Percentiles rank a stretch among this genome's conserved stretches.
phyloP scores from a whole-genome alignment of 1,284 basidiomycete genomes.

The Cryptococcus neoformans region DNA sequence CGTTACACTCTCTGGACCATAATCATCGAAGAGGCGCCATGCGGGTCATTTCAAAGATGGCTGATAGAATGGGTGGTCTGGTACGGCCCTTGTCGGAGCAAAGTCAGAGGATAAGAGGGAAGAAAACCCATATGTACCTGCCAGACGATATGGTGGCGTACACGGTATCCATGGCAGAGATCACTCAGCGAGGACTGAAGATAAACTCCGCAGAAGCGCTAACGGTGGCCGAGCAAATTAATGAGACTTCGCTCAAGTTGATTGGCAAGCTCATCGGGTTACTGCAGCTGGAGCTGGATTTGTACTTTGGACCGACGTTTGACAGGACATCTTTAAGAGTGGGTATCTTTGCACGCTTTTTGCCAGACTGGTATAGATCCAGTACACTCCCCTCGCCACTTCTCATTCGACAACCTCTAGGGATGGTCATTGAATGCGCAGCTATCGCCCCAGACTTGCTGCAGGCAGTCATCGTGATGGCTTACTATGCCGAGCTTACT shows the following conservation, averaged over 20 bases:
- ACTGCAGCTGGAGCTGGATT: slow-evolving; percentile 52
- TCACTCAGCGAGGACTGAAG: slow-evolving; percentile 68
- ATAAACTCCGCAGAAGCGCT: slow-evolving; percentile 25
- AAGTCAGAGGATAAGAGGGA: slow-evolving; percentile 41
- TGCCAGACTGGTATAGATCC: slow-evolving; percentile 84
- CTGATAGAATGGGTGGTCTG: slow-evolving; percentile 39
- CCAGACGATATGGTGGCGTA: slow-evolving; percentile 89
- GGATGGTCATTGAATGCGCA: slow-evolving; percentile 80
- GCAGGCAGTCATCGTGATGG: slow-evolving; percentile 74
- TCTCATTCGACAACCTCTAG: slow-evolving; percentile 80
- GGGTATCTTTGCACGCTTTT: slow-evolving; percentile 77
- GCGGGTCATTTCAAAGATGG: slow-evolving; percentile 36
- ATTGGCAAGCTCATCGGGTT: slow-evolving; percentile 70
- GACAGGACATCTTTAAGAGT: slow-evolving; percentile 69
- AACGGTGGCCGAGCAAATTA: slow-evolving; percentile 67
- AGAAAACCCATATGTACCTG: slow-evolving; percentile 61
- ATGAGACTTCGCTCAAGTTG: slow-evolving; percentile 72
- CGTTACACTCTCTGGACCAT: slow-evolving; percentile 24
- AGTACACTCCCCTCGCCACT: slow-evolving; percentile 71
- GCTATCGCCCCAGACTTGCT: slow-evolving; percentile 84
- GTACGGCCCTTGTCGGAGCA: slow-evolving; percentile 44
- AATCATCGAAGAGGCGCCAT: slow-evolving; percentile 25
- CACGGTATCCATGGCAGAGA: slow-evolving; percentile 77
- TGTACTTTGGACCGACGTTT: slow-evolving; percentile 48
- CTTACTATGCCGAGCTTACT: slow-evolving; percentile 84